Conservation (phyloP, 495 filamentous ascomycete species). For the Aspergillus indologenus region DNA sequence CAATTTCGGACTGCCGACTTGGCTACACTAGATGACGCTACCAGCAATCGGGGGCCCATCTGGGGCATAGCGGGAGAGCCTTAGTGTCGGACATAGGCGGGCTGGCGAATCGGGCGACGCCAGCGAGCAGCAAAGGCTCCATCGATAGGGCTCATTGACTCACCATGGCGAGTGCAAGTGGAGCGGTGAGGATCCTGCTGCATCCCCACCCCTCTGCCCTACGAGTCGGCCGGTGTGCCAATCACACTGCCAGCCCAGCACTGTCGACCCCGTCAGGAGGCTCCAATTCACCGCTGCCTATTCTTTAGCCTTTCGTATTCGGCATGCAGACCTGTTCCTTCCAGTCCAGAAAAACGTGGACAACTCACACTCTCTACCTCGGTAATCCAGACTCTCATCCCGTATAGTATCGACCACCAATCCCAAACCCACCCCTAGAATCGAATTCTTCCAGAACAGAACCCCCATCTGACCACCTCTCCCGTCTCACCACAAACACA, state of each 20-base stretch:
- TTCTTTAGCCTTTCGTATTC: not conserved
- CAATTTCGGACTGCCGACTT: too few relatives aligned
- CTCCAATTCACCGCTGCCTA: constrained; percentile 16
- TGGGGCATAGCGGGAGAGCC: not conserved
- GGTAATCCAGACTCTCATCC: too few relatives aligned
- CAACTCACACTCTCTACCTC: not conserved
- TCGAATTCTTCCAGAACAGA: too few relatives aligned
- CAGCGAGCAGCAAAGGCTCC: constrained; percentile 15
- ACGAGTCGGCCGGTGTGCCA: constrained; percentile 1
- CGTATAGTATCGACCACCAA: too few relatives aligned
- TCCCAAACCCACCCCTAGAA: too few relatives aligned
- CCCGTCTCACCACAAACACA: not conserved
- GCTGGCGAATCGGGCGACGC: constrained; percentile 16
- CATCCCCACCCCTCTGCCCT: constrained; percentile 11
- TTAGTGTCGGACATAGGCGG: constrained; percentile 7
- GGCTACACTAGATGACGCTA: too few relatives aligned
- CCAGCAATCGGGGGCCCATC: too few relatives aligned
- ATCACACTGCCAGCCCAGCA: not conserved
- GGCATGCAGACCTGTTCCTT: too few relatives aligned
- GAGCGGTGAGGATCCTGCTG: constrained; percentile 6
- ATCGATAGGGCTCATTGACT: constrained; percentile 20
- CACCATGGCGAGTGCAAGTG: not conserved
- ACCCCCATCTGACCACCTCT: too few relatives aligned
- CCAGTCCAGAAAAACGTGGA: too few relatives aligned
- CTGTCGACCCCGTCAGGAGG: constrained; percentile 14